Evolutionary conservation across 2,329 filamentous ascomycete species (phyloP), one percentile per base, ranked within the genome.

Genomic region (Phialemoniopsis sp.): DNA sequence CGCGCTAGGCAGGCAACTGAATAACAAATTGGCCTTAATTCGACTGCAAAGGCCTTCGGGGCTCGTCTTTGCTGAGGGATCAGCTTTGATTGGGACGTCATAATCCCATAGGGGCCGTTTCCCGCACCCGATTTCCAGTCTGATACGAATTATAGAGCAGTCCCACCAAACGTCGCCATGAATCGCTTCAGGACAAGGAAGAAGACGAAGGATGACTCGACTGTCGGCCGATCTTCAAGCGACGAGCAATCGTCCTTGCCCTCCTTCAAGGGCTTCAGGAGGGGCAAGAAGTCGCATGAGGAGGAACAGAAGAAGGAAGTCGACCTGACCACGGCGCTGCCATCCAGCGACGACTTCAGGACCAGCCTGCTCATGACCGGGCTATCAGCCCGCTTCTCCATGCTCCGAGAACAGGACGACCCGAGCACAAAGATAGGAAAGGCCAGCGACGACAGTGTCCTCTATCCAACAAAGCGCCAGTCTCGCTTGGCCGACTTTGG

Each of bases 361-460:
- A 98, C 93, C 4, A 97, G 93, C 70, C 68, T 98, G 42, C 72
- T 98, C 46, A 95, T 98, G 91, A 90, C 89, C 1, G 91, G 90
- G 32, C 74, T 98, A 5, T 97, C 91, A 0, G 89, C 90, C 12
- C 82, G 93, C 7, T 98, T 98, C 61, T 97, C 91, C 51, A 97
- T 97, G 91, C 70, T 97, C 26, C 76, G 89, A 53, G 91, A 96
- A 62, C 91, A 96, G 59, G 90, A 96, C 58, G 89, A 96, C 54
- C 91, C 91, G 2, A 84, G 72, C 46, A 91, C 89, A 3, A 86
- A 89, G 59, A 76, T 96, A 26, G 91, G 91, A 42, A 96, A 97
- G 62, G 91, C 91, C 13, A 93, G 87, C 61, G 91, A 97, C 57
- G 91, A 96, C 62, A 96, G 90, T 50, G 90, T 97, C 4, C 66